These are phyloP conservation scores for Papiliotrema laurentii DNA, from an alignment of 1,284 basidiomycete species.

Conservation along the genomic window DNA sequence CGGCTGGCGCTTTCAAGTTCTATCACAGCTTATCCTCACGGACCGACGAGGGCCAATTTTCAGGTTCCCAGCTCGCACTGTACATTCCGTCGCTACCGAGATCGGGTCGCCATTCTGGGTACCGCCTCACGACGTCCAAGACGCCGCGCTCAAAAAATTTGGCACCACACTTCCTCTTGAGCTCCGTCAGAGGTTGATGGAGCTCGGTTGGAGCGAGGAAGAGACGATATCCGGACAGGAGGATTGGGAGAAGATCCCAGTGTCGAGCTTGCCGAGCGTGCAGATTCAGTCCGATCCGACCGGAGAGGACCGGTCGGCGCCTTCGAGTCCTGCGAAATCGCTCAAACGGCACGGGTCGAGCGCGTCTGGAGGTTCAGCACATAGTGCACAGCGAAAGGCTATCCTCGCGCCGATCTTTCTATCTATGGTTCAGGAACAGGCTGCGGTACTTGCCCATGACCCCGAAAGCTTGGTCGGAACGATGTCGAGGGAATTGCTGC, in stretches of 20 bases:
- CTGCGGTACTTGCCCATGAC: conserved; percentile 53
- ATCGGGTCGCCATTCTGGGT: conserved; percentile 37
- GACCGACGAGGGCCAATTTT: conserved; percentile 34
- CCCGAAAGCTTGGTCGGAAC: conserved; percentile 56
- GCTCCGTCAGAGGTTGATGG: conserved; percentile 37
- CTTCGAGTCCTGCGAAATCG: conserved; percentile 13
- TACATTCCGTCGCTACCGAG: conserved; percentile 39
- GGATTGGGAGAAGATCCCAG: conserved; percentile 38
- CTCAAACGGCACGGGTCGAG: conserved; percentile 15
- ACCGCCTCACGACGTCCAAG: conserved; percentile 33
- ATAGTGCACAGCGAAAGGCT: conserved; percentile 16
- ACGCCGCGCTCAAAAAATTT: conserved; percentile 35
- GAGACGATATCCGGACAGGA: conserved; percentile 14
- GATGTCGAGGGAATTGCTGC: conserved; percentile 57
- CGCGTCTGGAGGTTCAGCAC: conserved; percentile 16
- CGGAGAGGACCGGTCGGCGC: not conserved
- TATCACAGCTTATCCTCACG: conserved; percentile 27
- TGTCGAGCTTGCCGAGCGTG: conserved; percentile 23
- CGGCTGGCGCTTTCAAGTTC: conserved; percentile 35
- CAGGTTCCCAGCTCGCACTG: conserved; percentile 24
- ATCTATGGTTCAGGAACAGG: conserved; percentile 26
- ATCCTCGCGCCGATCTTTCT: conserved; percentile 31
- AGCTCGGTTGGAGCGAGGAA: conserved; percentile 43
- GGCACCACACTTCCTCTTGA: conserved; percentile 37
- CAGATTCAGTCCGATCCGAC: conserved; percentile 10